These are phyloP conservation scores for Helicostylum pulchrum DNA, from an alignment of 192 early-diverging fungal genomes.

Conservation along the genomic window DNA sequence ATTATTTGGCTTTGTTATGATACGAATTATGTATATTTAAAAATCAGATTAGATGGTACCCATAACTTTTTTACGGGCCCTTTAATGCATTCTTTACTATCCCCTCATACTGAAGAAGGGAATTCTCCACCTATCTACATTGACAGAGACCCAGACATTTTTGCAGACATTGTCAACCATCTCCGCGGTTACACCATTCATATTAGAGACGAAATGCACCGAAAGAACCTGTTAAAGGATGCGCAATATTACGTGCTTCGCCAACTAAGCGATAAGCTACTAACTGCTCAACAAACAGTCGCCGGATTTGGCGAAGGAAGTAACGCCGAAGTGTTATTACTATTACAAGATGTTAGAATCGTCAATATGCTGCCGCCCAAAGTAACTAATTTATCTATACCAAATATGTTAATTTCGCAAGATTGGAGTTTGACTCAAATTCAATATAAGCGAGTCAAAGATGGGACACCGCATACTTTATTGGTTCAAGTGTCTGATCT, in stretches of 20 bases:
- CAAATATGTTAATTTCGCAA: not conserved
- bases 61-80: conserved; percentile 41
- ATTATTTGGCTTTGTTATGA: too few relatives aligned
- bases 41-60: conserved; percentile 19
- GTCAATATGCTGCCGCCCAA: conserved; percentile 14
- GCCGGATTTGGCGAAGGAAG: conserved; percentile 36
- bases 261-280: conserved; percentile 37
- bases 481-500: conserved; percentile 30
- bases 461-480: conserved; percentile 14
- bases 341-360: conserved; percentile 39
- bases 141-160: conserved; percentile 51
- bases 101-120: conserved; percentile 12
- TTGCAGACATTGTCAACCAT: conserved; percentile 51
- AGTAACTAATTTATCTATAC: not conserved
- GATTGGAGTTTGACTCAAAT: conserved; percentile 21
- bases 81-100: conserved; percentile 25
- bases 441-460: conserved; percentile 28
- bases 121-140: conserved; percentile 33
- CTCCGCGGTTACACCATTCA: conserved; percentile 55
- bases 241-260: conserved; percentile 44
- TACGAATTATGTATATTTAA: not conserved
- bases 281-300: conserved; percentile 32
- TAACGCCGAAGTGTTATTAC: conserved; percentile 35
- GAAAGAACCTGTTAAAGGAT: conserved; percentile 53
- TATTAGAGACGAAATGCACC: conserved; percentile 51